phyloP scores from a whole-genome alignment of 2,329 filamentous ascomycete species.

The Colletotrichum sp. region DNA sequence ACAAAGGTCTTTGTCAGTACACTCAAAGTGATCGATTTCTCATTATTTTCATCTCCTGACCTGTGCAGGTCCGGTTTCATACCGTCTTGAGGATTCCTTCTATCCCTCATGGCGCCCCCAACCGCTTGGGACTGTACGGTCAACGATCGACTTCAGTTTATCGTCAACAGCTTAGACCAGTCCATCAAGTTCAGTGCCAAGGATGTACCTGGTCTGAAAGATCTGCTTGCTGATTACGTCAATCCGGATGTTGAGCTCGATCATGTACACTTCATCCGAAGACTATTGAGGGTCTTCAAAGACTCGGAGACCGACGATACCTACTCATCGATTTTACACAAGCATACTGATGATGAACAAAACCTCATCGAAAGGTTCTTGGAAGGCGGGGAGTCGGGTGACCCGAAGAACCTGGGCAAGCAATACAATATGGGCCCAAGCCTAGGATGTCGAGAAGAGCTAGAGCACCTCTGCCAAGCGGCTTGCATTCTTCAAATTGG shows the following conservation, averaged over 20 bases:
- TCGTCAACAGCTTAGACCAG: neutral
- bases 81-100: neutral
- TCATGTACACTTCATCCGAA: conserved; percentile 8
- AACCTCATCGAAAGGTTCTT: conserved; percentile 9
- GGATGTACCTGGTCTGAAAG: conserved; percentile 13
- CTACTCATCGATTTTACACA: conserved; percentile 4
- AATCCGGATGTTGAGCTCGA: neutral
- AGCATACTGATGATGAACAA: conserved; percentile 9
- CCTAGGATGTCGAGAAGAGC: conserved; percentile 18
- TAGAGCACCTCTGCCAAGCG: neutral
- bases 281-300: conserved; percentile 19
- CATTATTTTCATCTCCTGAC: neutral
- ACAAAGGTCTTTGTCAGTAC: neutral
- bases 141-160: neutral
- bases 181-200: neutral
- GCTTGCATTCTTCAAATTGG: neutral
- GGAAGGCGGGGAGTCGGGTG: neutral
- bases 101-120: neutral
- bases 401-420: neutral
- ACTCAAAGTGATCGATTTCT: neutral
- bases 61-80: neutral
- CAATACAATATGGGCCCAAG: conserved; percentile 7
- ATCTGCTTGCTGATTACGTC: conserved; percentile 17
- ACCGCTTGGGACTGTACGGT: neutral
- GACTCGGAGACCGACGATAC: conserved; percentile 13